Evolutionary conservation across 1,284 basidiomycete species (phyloP), one percentile per base, ranked within the genome.

Genomic region (Thecaphora thlaspeos): DNA sequence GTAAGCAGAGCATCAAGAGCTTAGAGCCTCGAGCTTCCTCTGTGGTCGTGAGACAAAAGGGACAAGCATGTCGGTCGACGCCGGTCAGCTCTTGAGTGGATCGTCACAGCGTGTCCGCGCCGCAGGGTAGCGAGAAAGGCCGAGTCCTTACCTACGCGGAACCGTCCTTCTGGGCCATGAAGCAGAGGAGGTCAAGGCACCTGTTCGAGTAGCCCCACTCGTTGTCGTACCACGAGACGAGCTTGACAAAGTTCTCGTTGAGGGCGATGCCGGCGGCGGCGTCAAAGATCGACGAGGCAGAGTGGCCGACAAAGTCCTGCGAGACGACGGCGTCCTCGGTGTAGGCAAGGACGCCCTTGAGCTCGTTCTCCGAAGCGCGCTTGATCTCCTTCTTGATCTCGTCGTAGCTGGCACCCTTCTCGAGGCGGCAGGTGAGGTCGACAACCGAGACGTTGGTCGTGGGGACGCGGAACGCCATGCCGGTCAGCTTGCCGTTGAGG

Each of bases 391-490:
- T 81, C 86, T 94, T 96, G 87, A 99, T 95, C 67, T 91, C 84
- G 21, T 92, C 90, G 82, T 96, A 96, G 38, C 84, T 80, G 41
- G 78, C 76, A 42, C 81, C 76, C 84, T 91, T 96, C 83, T 92
- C 89, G 75, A 91, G 84, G 76, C 94, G 91, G 76, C 86, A 89
- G 69, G 95, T 92, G 67, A 99, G 86, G 82, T 99, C 94, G 78
- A 99, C 94, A 68, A 98, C 95, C 68, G 94, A 97, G 70, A 98
- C 95, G 77, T 98, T 90, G 75, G 90, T 83, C 65, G 91, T 95
- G 70, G 94, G 95, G 57, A 98, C 88, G 83, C 94, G 95, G 93
- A 98, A 97, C 46, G 94, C 76, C 80, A 97, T 88, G 81, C 91
- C 91, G 63, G 89, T 91, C 30, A 78, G 87, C 84, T 97, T 98